phyloP scores from a whole-genome alignment of 257 asterid genomes.

The Primulina huaijiensis region DNA sequence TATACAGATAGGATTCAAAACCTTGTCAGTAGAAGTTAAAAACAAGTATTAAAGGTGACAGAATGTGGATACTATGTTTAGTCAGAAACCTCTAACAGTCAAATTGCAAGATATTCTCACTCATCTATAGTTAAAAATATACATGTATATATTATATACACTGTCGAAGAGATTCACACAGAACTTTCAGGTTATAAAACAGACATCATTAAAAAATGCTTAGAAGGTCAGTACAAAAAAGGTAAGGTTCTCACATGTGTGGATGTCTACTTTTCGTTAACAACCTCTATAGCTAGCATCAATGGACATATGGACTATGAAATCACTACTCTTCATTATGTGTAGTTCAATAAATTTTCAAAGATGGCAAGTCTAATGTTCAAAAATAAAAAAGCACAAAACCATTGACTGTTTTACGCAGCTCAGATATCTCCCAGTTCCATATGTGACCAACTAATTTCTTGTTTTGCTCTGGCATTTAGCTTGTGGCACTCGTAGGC shows the following conservation, averaged over 20 bases:
- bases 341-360: neutral
- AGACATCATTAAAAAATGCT: neutral
- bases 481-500: neutral
- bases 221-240: neutral
- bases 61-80: no score
- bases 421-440: neutral
- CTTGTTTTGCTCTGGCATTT: neutral
- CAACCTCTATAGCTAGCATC: neutral
- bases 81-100: no score
- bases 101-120: neutral
- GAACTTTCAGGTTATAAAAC: neutral
- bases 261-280: no score
- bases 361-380: neutral
- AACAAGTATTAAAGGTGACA: no score
- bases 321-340: neutral
- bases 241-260: neutral
- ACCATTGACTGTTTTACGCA: no score
- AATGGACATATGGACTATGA: neutral
- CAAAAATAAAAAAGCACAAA: no score
- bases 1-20: neutral
- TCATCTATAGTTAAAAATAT: neutral
- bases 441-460: neutral
- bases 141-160: no score
- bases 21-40: neutral
- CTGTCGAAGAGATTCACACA: neutral